Percentiles rank a stretch among this genome's conserved stretches.
phyloP scores from a whole-genome alignment of 257 asterid species.

The Jacaranda copaia region DNA sequence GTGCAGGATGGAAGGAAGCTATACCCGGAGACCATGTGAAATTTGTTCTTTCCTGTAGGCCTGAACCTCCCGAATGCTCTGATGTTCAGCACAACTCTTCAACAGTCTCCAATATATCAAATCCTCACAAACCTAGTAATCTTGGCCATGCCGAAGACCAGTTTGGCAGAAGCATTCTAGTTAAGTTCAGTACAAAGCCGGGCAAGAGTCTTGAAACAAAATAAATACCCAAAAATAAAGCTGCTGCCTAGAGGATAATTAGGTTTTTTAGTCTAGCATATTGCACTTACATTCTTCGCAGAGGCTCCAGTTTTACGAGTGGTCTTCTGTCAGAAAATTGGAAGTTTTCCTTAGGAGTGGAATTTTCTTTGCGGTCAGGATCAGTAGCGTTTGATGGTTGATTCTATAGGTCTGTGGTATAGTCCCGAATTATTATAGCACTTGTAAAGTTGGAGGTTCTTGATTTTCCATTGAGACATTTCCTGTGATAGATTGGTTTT shows the following conservation, averaged over 20 bases:
- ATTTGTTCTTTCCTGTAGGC: conserved; percentile 57
- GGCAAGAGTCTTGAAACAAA: conserved; percentile 55
- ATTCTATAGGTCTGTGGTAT: conserved; percentile 1
- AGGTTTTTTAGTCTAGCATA: conserved; percentile 45
- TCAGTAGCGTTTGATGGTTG: neutral
- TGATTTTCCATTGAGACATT: too few species aligned
- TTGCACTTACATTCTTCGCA: conserved; percentile 41
- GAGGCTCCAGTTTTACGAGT: conserved; percentile 63
- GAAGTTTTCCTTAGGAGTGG: conserved; percentile 30
- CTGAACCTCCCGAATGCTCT: conserved; percentile 36
- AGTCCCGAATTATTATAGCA: conserved; percentile 25
- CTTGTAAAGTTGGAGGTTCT: neutral
- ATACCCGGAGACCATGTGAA: conserved; percentile 69
- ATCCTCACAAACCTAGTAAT: conserved; percentile 45
- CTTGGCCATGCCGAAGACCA: conserved; percentile 42
- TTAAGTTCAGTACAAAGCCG: conserved; percentile 46
- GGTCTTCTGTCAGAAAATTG: conserved; percentile 56
- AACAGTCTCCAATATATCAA: conserved; percentile 37
- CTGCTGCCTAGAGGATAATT: conserved; percentile 49
- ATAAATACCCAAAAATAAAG: conserved; percentile 71
- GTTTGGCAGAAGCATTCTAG: conserved; percentile 40
- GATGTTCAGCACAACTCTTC: conserved; percentile 37
- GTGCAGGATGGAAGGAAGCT: conserved; percentile 90
- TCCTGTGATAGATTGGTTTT: too few species aligned
- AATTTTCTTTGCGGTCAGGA: too few species aligned